These are phyloP conservation scores for Daldinia grandis DNA, from an alignment of 495 filamentous ascomycete genomes.

Conservation along the genomic window DNA sequence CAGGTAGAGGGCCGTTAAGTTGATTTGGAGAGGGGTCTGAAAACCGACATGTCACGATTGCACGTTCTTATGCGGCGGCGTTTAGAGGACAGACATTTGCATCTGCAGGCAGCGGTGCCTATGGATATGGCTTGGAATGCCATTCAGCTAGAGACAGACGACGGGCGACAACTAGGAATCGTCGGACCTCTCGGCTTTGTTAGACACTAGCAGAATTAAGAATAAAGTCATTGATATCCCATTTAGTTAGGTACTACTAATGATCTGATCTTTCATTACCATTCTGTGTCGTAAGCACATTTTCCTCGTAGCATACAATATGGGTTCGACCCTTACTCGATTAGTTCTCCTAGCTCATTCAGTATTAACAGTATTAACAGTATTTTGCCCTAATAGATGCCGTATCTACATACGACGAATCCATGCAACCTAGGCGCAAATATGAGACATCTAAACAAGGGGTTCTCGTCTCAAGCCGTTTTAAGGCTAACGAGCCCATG, in stretches of 20 bases:
- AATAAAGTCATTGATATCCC: slow-evolving; percentile 31
- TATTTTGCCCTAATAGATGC: not conserved
- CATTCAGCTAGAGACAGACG: slow-evolving; percentile 11
- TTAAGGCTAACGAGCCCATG: not conserved
- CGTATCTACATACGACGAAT: slow-evolving; percentile 1
- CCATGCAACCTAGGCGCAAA: not conserved
- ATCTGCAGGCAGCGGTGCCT: slow-evolving; percentile 10
- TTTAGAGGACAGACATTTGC: slow-evolving; percentile 23
- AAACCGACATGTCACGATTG: slow-evolving; percentile 3
- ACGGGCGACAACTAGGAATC: slow-evolving; percentile 8
- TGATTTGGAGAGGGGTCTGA: not conserved
- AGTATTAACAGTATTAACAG: not conserved
- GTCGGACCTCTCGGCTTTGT: not conserved
- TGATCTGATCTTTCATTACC: slow-evolving; percentile 21
- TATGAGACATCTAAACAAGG: not conserved
- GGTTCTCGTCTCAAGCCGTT: not conserved
- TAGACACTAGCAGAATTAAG: slow-evolving; percentile 6
- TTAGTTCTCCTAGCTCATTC: not conserved
- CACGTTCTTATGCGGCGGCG: slow-evolving; percentile 25
- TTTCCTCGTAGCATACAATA: slow-evolving; percentile 25
- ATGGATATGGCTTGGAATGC: not conserved
- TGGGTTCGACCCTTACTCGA: not conserved
- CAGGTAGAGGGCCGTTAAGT: not conserved
- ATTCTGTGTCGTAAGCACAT: slow-evolving; percentile 21
- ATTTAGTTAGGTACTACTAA: slow-evolving; percentile 20